Conservation (phyloP, 176 grass and related monocot genomes). For the Urochloa ruziziensis region DNA sequence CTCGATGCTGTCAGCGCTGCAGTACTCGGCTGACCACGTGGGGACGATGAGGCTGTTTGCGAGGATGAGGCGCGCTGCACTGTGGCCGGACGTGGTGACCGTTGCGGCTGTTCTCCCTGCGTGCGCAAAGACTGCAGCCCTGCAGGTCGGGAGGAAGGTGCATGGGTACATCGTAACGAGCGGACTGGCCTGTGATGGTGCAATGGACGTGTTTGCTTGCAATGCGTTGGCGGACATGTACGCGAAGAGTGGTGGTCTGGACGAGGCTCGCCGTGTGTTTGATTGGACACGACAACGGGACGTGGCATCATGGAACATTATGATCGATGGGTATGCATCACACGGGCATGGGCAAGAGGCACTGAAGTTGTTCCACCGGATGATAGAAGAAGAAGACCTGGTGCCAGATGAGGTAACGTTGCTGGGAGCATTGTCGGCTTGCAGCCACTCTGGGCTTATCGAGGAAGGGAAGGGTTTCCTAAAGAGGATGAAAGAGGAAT, state of each 20-base stretch:
- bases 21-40: slow-evolving; percentile 53
- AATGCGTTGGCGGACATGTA: slow-evolving; percentile 73
- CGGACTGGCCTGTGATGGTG: slow-evolving; percentile 28
- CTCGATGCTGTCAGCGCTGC: slow-evolving; percentile 58
- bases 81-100: slow-evolving; percentile 40
- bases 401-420: slow-evolving; percentile 57
- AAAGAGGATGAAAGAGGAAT: slow-evolving; percentile 49
- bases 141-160: slow-evolving; percentile 49
- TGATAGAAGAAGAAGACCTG: slow-evolving; percentile 28
- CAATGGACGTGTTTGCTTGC: slow-evolving; percentile 34
- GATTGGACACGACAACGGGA: slow-evolving; percentile 31
- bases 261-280: slow-evolving; percentile 51
- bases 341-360: slow-evolving; percentile 56
- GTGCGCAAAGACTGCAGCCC: slow-evolving; percentile 47
- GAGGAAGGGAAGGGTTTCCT: slow-evolving; percentile 45
- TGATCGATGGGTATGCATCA: slow-evolving; percentile 66
- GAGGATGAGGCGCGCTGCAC: slow-evolving; percentile 30
- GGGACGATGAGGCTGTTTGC: slow-evolving; percentile 41
- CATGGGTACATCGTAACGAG: slow-evolving; percentile 53
- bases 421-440: slow-evolving; percentile 49
- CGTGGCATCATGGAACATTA: slow-evolving; percentile 75
- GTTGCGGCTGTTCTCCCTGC: slow-evolving; percentile 54
- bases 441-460: slow-evolving; percentile 59
- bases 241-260: slow-evolving; percentile 52
- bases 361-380: slow-evolving; percentile 44